Evolutionary conservation across 176 grass and related monocot genomes (phyloP).

Genomic region (Ananas comosus): DNA sequence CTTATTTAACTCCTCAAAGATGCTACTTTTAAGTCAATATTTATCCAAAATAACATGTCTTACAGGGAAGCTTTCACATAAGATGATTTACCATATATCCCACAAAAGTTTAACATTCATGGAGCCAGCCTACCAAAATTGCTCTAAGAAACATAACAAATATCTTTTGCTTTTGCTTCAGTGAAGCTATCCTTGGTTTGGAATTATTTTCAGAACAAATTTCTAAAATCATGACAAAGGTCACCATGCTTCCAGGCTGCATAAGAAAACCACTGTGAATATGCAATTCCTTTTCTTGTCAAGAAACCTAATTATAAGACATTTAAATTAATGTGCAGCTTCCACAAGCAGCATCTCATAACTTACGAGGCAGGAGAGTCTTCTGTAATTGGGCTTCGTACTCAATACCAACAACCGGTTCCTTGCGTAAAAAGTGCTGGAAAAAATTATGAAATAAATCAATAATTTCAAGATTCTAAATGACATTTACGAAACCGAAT

Average conservation of each 20-base stretch:
- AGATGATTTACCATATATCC: neutral
- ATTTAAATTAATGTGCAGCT: neutral
- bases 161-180: too few relatives aligned
- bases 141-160: too few relatives aligned
- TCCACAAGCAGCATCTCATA: neutral
- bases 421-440: slow-evolving; percentile 87
- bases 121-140: too few relatives aligned
- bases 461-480: slow-evolving; percentile 13
- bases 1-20: neutral
- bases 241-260: too few relatives aligned
- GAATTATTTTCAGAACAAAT: too few relatives aligned
- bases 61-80: neutral
- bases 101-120: neutral
- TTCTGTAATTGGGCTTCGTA: slow-evolving; percentile 98
- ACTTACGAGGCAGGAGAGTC: slow-evolving; percentile 91
- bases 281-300: too few relatives aligned
- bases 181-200: too few relatives aligned
- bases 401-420: slow-evolving; percentile 91
- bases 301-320: neutral
- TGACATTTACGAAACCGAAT: neutral
- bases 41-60: neutral
- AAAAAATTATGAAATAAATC: slow-evolving; percentile 25
- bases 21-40: neutral
- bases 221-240: too few relatives aligned
- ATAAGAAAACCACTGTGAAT: too few relatives aligned